phyloP scores from a whole-genome alignment of 306 rosid genomes.

The Lathyrus oleraceus region DNA sequence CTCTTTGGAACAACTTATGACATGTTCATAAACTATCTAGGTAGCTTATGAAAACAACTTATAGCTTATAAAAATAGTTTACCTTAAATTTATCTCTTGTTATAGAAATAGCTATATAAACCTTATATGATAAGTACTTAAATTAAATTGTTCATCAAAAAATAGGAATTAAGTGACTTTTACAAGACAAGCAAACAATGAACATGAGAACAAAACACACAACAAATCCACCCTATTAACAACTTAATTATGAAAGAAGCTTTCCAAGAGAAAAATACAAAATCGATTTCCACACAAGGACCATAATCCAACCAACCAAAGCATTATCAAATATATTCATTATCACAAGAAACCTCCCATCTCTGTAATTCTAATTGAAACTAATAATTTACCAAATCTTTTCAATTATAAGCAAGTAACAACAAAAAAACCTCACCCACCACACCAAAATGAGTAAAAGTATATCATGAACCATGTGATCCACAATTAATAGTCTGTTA shows the following conservation, averaged over 20 bases:
- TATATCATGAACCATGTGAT: conserved; percentile 24
- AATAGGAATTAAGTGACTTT: conserved; percentile 3
- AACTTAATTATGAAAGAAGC: background rate
- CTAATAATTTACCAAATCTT: background rate
- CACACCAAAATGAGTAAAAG: conserved; percentile 12
- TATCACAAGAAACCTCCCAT: conserved; percentile 3
- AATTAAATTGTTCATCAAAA: background rate
- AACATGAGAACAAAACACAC: background rate
- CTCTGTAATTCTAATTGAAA: background rate
- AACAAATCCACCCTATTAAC: background rate
- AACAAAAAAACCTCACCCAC: conserved; percentile 21
- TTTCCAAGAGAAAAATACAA: background rate
- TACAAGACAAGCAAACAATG: background rate
- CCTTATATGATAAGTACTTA: background rate
- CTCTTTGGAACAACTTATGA: background rate
- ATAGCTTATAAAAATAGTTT: background rate
- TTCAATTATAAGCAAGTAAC: background rate
- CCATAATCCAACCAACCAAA: conserved; percentile 9
- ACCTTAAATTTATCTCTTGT: background rate
- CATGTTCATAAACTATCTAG: background rate
- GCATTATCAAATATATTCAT: background rate
- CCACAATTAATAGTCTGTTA: conserved; percentile 27
- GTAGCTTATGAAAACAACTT: background rate
- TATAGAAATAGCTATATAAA: background rate
- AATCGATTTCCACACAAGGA: conserved; percentile 1